Evolutionary conservation across 352 stramenopile genomes (phyloP), one percentile per base, ranked within the genome.

Genomic region (Phytophthora pinifolia): DNA sequence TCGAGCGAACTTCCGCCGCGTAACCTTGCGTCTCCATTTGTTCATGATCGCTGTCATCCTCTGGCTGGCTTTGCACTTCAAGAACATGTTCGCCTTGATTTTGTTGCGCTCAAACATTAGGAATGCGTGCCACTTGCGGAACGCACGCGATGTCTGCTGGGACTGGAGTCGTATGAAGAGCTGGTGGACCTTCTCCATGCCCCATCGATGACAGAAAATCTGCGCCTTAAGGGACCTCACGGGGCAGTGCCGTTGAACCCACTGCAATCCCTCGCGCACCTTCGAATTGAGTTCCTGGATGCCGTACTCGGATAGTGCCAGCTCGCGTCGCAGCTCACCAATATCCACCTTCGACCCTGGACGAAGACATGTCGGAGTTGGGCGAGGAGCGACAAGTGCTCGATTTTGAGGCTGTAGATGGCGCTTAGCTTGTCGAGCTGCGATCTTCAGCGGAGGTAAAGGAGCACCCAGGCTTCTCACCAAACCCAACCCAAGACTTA

Each of bases 161-260:
- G 70, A 76, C 38, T 92, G 75, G 17, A 95, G 74, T 0, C 82
- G 77, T 12, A 76, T 31, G 12, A 94, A 71, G n/a, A 95, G 62
- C 31, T 80, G 67, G 12, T 88, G 67, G n/a, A 96, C 68, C 54
- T 92, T 93, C 46, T 94, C 81, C 46, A 92, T 70, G 3, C 83
- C 86, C 86, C 83, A 96, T 25, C 83, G 80, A 51, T 92, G 83
- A 47, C 83, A 93, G 46, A 89, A 94, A 27, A 94, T 63, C 52
- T 96, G 86, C 2, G 86, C 83, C 25, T 89, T 87, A 27, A 96
- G 68, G 6, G 82, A 88, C 4, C 65, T 76, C 6, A 96, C 86
- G 8, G 85, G 83, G 17, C 83, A 94, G 59, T 96, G 82, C 36
- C 84, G 72, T 50, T 94, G 83, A 4, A 93, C 86, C 86, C 86